Conservation (phyloP, 331 rosid genomes). For the Saraca asoca region DNA sequence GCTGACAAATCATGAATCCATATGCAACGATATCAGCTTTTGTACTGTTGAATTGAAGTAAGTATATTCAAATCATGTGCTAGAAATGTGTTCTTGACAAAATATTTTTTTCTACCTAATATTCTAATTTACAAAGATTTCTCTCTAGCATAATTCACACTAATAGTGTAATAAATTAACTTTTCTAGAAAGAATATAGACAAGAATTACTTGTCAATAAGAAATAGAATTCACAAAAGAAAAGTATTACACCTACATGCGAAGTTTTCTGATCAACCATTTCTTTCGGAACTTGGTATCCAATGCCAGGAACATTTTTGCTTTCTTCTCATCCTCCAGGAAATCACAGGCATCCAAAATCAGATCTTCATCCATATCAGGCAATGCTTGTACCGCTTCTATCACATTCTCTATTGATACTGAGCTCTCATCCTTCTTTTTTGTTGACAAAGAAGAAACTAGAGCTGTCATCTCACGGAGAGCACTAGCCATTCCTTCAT, state of each 20-base stretch:
- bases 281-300: conserved; percentile 62
- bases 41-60: too few relatives aligned
- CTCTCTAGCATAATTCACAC: not conserved
- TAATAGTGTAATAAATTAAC: not conserved
- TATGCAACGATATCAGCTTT: not conserved
- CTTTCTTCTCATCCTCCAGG: conserved; percentile 76
- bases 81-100: not conserved
- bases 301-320: conserved; percentile 74
- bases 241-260: conserved; percentile 39
- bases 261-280: conserved; percentile 76
- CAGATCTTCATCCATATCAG: conserved; percentile 77
- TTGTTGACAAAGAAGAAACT: conserved; percentile 54
- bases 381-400: conserved; percentile 71
- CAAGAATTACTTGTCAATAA: conserved; percentile 6
- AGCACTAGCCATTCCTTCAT: conserved; percentile 57
- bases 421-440: conserved; percentile 45
- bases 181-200: conserved; percentile 1
- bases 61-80: too few relatives aligned
- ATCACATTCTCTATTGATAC: conserved; percentile 59
- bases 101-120: not conserved
- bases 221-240: not conserved
- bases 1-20: not conserved
- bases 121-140: not conserved
- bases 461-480: conserved; percentile 64
- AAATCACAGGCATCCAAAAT: conserved; percentile 79